Conservation (phyloP, 495 filamentous ascomycete species). For the Podospora fimiseda region DNA sequence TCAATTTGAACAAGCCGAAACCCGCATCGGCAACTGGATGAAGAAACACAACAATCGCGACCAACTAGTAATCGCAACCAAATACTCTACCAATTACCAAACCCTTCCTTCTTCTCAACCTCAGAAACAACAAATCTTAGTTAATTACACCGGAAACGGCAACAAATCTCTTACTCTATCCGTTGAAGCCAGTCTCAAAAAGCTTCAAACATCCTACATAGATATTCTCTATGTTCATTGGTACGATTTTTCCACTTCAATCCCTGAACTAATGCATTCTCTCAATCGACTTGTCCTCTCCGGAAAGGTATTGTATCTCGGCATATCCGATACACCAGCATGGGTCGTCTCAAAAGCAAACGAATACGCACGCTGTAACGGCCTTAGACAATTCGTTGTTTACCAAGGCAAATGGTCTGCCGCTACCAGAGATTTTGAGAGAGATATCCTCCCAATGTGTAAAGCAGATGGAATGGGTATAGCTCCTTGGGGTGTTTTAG, state of each 20-base stretch:
- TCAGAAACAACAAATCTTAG: no score
- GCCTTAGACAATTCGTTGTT: conserved; percentile 57
- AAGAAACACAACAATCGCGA: conserved; percentile 44
- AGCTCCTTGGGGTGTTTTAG: conserved; percentile 57
- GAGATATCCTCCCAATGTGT: conserved; percentile 65
- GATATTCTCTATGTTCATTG: conserved; percentile 57
- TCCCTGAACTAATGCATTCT: conserved; percentile 64
- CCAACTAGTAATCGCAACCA: conserved; percentile 58
- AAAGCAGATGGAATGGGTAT: conserved; percentile 63
- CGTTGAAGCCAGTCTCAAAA: conserved; percentile 50
- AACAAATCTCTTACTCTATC: conserved; percentile 52
- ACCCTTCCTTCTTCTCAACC: conserved; percentile 28
- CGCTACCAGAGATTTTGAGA: conserved; percentile 57
- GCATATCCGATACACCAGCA: conserved; percentile 62
- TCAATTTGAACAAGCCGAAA: conserved; percentile 54
- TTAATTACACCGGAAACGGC: conserved; percentile 53
- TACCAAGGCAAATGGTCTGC: conserved; percentile 64
- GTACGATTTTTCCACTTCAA: conserved; percentile 57
- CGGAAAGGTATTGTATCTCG: conserved; percentile 67
- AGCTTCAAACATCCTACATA: conserved; percentile 59
- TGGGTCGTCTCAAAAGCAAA: conserved; percentile 66
- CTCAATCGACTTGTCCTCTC: conserved; percentile 52
- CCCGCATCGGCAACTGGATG: conserved; percentile 66
- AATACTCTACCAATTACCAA: conserved; percentile 37
- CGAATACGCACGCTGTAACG: conserved; percentile 58